phyloP scores from a whole-genome alignment of 768 basidiomycete species.

The Mycena haematopus region DNA sequence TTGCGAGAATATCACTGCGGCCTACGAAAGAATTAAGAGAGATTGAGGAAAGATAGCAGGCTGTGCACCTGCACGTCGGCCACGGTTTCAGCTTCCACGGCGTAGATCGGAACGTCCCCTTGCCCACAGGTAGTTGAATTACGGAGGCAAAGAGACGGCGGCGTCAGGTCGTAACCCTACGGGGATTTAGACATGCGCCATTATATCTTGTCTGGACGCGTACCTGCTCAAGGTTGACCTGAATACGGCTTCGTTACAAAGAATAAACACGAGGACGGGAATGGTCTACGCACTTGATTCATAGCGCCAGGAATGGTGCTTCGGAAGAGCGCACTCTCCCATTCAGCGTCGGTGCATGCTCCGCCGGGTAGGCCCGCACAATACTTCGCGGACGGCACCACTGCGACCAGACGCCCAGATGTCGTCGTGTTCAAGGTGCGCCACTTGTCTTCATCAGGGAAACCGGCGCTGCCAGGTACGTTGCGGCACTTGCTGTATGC shows the following conservation, averaged over 20 bases:
- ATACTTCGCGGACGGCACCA: conserved; percentile 13
- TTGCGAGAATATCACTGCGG: conserved; percentile 38
- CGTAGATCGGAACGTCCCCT: conserved; percentile 39
- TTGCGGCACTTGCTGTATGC: too few relatives aligned
- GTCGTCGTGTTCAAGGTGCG: conserved; percentile 7
- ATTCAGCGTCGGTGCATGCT: conserved; percentile 22
- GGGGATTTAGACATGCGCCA: background rate
- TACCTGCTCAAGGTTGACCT: conserved; percentile 23
- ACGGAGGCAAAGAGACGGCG: conserved; percentile 35
- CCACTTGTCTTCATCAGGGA: conserved; percentile 8
- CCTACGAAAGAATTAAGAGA: conserved; percentile 20
- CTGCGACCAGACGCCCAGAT: conserved; percentile 3
- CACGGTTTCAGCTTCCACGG: conserved; percentile 36
- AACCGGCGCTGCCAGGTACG: conserved; percentile 7
- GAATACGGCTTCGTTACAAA: background rate
- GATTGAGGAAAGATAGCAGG: background rate
- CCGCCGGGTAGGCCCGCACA: conserved; percentile 7
- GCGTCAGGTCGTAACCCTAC: conserved; percentile 32
- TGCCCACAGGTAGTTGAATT: conserved; percentile 36
- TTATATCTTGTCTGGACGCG: background rate
- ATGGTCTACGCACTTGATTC: conserved; percentile 5
- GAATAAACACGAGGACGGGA: background rate
- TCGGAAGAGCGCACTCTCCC: conserved; percentile 21
- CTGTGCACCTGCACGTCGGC: conserved; percentile 36
- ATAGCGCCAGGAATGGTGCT: conserved; percentile 17